These are phyloP conservation scores for Cynara cardunculus DNA, from an alignment of 129 eudicot species.

Conservation along the genomic window DNA sequence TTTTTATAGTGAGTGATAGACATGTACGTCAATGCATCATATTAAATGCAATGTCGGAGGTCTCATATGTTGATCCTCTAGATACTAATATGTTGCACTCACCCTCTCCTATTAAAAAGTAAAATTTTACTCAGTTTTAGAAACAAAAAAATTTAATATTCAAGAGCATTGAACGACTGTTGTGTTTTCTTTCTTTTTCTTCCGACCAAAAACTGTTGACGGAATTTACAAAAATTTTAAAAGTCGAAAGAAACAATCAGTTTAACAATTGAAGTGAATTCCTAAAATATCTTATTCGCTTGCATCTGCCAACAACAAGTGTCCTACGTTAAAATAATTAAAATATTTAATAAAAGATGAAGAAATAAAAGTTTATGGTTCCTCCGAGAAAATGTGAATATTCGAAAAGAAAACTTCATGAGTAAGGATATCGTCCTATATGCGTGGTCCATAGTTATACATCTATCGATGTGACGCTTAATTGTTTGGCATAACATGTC, in stretches of 20 bases:
- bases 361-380: not conserved
- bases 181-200: not conserved
- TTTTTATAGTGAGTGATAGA: not conserved
- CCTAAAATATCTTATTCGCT: not conserved
- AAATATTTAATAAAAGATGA: not conserved
- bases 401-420: not conserved
- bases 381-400: not conserved
- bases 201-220: not conserved
- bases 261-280: not conserved
- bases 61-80: not conserved
- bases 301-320: not conserved
- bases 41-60: not conserved
- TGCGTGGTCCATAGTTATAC: not conserved
- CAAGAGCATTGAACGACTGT: not conserved
- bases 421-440: not conserved
- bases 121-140: too few species aligned
- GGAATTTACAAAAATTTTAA: too few species aligned
- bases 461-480: not conserved
- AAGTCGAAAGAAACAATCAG: not conserved
- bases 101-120: not conserved
- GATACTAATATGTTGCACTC: not conserved
- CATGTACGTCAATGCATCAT: not conserved
- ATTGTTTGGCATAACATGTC: not conserved
- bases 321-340: not conserved
- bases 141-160: too few species aligned